These are phyloP conservation scores for Hyparrhenia diplandra DNA, from an alignment of 176 grass and related monocot genomes.

Conservation along the genomic window DNA sequence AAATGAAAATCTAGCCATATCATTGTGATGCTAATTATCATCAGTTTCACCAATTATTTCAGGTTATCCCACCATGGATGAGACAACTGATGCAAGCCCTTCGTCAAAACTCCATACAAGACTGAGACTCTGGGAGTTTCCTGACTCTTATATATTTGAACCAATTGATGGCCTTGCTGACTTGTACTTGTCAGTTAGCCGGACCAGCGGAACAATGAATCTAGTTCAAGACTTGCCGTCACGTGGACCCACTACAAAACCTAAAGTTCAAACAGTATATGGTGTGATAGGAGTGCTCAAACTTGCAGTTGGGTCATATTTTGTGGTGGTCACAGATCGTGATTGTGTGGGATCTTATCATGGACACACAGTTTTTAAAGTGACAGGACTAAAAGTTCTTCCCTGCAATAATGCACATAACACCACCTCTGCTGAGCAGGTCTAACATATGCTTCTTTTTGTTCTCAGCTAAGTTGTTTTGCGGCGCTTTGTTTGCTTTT, in stretches of 20 bases:
- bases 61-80: conserved; percentile 44
- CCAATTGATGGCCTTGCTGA: conserved; percentile 79
- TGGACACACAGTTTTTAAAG: conserved; percentile 84
- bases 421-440: conserved; percentile 61
- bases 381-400: conserved; percentile 80
- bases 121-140: conserved; percentile 80
- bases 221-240: conserved; percentile 64
- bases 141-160: conserved; percentile 80
- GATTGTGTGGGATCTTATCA: conserved; percentile 85
- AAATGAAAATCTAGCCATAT: neutral
- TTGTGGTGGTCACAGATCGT: conserved; percentile 74
- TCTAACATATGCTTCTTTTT: conserved; percentile 29
- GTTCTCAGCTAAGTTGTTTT: conserved; percentile 6
- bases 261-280: conserved; percentile 61
- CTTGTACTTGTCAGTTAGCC: conserved; percentile 67
- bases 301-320: conserved; percentile 88
- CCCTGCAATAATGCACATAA: conserved; percentile 71
- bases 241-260: conserved; percentile 34
- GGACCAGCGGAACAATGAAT: conserved; percentile 77
- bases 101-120: conserved; percentile 67
- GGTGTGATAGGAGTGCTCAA: conserved; percentile 90
- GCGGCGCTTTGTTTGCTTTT: neutral
- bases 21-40: neutral
- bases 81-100: conserved; percentile 17
- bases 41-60: conserved; percentile 24